Evolutionary conservation across 2,329 filamentous ascomycete species (phyloP).

Genomic region (Apiospora phragmitis): DNA sequence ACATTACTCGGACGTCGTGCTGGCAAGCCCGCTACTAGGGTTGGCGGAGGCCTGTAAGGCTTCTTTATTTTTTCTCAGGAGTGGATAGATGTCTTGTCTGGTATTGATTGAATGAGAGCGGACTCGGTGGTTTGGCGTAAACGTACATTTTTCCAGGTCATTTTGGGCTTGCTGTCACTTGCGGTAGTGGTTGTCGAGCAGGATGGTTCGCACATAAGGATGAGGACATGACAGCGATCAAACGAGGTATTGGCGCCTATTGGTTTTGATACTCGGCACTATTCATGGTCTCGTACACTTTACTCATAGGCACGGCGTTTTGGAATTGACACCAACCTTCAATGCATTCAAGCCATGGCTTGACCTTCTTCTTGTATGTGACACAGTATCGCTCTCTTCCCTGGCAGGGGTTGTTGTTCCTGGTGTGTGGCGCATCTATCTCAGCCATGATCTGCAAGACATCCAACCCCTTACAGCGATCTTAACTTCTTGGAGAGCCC

Average conservation of each 20-base stretch:
- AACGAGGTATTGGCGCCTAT: conserved; percentile 2
- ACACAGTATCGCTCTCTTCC: conserved; percentile 9
- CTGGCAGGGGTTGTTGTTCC: background rate
- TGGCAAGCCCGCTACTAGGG: conserved; percentile 52
- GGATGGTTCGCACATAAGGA: conserved; percentile 5
- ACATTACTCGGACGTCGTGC: conserved; percentile 75
- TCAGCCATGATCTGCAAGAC: background rate
- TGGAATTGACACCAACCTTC: conserved; percentile 12
- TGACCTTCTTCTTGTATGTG: background rate
- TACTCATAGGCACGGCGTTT: conserved; percentile 16
- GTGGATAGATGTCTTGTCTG: conserved; percentile 9
- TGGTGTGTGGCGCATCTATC: background rate
- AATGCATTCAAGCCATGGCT: background rate
- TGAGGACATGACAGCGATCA: conserved; percentile 7
- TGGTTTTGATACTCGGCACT: conserved; percentile 5
- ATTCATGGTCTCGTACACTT: background rate
- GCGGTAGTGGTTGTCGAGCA: background rate
- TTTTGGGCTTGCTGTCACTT: conserved; percentile 8
- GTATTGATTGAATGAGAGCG: background rate
- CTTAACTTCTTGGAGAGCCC: background rate
- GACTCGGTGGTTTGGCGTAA: conserved; percentile 12
- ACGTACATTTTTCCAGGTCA: background rate
- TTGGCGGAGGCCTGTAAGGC: conserved; percentile 27
- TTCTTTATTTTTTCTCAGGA: conserved; percentile 17
- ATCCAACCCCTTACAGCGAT: background rate